These are phyloP conservation scores for Novymonas esmeraldas DNA, from an alignment of 208 protist genomes.

Conservation along the genomic window DNA sequence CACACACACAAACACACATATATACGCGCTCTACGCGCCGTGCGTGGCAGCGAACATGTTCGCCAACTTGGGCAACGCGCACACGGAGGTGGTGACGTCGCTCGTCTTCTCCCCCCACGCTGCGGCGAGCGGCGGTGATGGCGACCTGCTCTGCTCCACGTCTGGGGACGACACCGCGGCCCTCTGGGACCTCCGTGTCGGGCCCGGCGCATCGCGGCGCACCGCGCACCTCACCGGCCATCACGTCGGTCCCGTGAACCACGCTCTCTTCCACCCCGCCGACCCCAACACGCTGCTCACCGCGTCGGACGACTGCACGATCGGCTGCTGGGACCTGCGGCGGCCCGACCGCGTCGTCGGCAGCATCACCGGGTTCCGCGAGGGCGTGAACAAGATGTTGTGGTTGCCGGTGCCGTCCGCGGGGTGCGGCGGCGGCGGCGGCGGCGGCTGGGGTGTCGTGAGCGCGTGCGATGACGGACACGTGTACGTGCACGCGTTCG, in stretches of 20 bases:
- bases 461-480: slow-evolving; percentile 86
- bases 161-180: slow-evolving; percentile 84
- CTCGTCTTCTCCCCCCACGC: slow-evolving; percentile 68
- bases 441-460: slow-evolving; percentile 35
- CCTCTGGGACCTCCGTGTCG: slow-evolving; percentile 66
- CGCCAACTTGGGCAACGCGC: slow-evolving; percentile 49
- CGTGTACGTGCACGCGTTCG: slow-evolving; percentile 75
- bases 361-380: slow-evolving; percentile 58
- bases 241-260: slow-evolving; percentile 77
- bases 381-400: slow-evolving; percentile 86
- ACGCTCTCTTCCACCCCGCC: slow-evolving; percentile 62
- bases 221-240: slow-evolving; percentile 33
- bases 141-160: slow-evolving; percentile 67
- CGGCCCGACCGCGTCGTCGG: slow-evolving; percentile 40
- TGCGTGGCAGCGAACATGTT: slow-evolving; percentile 30
- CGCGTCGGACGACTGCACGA: slow-evolving; percentile 77
- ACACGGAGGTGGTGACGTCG: slow-evolving; percentile 78
- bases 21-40: background rate
- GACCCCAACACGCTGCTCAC: slow-evolving; percentile 53
- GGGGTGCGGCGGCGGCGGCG: slow-evolving; percentile 8
- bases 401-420: slow-evolving; percentile 33
- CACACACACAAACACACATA: background rate
- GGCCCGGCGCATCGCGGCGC: slow-evolving; percentile 18
- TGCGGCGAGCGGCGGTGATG: slow-evolving; percentile 14
- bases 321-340: slow-evolving; percentile 77